phyloP scores from a whole-genome alignment of 768 basidiomycete genomes.

The Chlorophyllum brunneum region DNA sequence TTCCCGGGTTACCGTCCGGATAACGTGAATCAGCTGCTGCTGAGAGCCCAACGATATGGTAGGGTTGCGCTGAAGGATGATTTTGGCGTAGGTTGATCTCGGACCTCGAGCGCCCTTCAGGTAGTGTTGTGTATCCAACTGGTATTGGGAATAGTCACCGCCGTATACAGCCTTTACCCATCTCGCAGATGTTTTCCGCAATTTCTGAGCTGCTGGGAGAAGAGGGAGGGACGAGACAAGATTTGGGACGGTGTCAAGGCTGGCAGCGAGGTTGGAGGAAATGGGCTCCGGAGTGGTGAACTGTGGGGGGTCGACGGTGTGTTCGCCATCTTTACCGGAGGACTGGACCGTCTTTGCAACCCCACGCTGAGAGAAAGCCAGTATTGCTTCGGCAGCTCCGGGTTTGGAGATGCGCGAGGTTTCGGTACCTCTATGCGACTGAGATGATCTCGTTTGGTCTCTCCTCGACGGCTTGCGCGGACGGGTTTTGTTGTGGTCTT shows the following conservation, averaged over 20 bases:
- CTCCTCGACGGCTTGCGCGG: background rate
- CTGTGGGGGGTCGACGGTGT: slow-evolving; percentile 21
- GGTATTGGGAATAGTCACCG: slow-evolving; percentile 10
- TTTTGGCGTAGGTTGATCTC: slow-evolving; percentile 4
- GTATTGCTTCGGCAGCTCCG: slow-evolving; percentile 3
- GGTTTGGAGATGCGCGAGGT: background rate
- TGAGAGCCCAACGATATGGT: background rate
- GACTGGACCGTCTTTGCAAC: background rate
- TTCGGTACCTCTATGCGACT: slow-evolving; percentile 4
- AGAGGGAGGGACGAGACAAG: slow-evolving; percentile 16
- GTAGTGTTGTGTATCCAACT: slow-evolving; percentile 2
- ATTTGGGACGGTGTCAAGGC: slow-evolving; percentile 17
- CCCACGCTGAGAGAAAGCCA: slow-evolving; percentile 4
- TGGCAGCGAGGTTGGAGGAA: slow-evolving; percentile 21
- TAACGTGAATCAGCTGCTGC: background rate
- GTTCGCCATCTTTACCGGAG: slow-evolving; percentile 17
- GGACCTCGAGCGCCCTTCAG: slow-evolving; percentile 6
- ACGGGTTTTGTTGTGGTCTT: background rate
- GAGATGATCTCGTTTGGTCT: background rate
- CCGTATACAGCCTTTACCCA: slow-evolving; percentile 5
- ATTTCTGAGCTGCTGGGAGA: background rate
- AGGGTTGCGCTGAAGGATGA: slow-evolving; percentile 4
- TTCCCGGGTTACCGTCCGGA: background rate
- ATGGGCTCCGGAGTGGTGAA: slow-evolving; percentile 20
- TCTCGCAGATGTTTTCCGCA: background rate